phyloP scores from a whole-genome alignment of 352 stramenopile genomes.

The Phytophthora pseudosyringae region DNA sequence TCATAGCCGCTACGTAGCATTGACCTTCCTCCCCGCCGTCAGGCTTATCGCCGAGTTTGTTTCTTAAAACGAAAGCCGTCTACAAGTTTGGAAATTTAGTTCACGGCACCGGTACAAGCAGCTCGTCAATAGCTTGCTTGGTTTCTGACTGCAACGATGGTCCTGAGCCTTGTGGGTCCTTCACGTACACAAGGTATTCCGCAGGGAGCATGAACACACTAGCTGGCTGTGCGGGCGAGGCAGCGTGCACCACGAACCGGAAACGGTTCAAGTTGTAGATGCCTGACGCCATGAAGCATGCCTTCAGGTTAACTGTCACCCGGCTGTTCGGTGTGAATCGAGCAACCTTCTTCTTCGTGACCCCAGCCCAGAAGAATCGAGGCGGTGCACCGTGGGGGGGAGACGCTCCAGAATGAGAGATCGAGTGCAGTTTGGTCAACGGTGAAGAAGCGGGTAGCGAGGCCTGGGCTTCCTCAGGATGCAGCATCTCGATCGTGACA shows the following conservation, averaged over 20 bases:
- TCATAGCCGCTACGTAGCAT: not conserved
- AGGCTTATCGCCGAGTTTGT: not conserved
- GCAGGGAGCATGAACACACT: slow-evolving; percentile 72
- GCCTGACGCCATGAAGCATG: slow-evolving; percentile 74
- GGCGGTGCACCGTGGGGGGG: slow-evolving; percentile 41
- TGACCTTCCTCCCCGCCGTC: not conserved
- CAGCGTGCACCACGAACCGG: slow-evolving; percentile 60
- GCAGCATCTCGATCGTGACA: slow-evolving; percentile 82
- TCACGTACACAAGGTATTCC: slow-evolving; percentile 83
- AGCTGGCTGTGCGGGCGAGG: slow-evolving; percentile 25
- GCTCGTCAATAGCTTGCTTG: slow-evolving; percentile 29
- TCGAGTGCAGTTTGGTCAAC: slow-evolving; percentile 38
- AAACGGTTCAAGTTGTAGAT: slow-evolving; percentile 89
- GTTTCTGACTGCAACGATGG: slow-evolving; percentile 22
- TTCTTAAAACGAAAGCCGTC: not conserved
- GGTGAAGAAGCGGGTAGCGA: slow-evolving; percentile 22
- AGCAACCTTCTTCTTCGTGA: slow-evolving; percentile 73
- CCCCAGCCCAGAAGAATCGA: slow-evolving; percentile 82
- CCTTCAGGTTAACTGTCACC: slow-evolving; percentile 63
- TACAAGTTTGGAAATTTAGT: not conserved
- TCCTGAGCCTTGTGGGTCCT: slow-evolving; percentile 18
- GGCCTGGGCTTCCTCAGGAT: slow-evolving; percentile 68
- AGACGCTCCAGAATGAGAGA: slow-evolving; percentile 25
- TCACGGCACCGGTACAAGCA: slow-evolving; percentile 37
- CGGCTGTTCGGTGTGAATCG: slow-evolving; percentile 55